Evolutionary conservation across 2,329 filamentous ascomycete species (phyloP).

Genomic region (Capronia coronata): DNA sequence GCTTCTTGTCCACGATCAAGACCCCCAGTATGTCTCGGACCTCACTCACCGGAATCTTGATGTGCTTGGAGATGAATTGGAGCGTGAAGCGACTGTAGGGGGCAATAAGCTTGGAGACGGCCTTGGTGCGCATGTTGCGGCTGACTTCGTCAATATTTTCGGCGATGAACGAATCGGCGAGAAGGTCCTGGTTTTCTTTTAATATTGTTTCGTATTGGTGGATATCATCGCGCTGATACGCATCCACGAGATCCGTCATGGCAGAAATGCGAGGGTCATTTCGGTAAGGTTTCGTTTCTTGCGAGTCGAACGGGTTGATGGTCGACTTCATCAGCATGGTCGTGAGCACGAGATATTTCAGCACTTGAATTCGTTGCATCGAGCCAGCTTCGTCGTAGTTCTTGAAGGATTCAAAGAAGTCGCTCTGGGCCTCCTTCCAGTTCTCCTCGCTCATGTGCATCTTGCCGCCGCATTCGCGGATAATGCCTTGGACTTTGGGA

Average conservation of each 20-base stretch:
- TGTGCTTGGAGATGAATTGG: conserved; percentile 76
- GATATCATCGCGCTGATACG: conserved; percentile 93
- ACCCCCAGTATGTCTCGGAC: conserved; percentile 95
- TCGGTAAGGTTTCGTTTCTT: conserved; percentile 97
- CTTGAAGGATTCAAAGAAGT: conserved; percentile 97
- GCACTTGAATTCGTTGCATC: conserved; percentile 88
- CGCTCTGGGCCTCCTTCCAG: conserved; percentile 93
- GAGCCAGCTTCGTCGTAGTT: conserved; percentile 98
- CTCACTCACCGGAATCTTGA: conserved; percentile 77
- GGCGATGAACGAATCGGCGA: conserved; percentile 90
- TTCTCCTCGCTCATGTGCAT: conserved; percentile 99
- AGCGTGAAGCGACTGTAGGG: conserved; percentile 92
- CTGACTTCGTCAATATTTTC: conserved; percentile 99
- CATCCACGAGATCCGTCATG: conserved; percentile 95
- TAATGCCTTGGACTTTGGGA: conserved; percentile 98
- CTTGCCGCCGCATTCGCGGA: conserved; percentile 96
- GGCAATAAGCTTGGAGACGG: conserved; percentile 83
- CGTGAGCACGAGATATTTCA: conserved; percentile 92
- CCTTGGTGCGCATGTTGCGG: conserved; percentile 95
- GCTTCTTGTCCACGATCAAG: conserved; percentile 82
- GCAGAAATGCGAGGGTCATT: conserved; percentile 89
- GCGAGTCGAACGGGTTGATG: conserved; percentile 98
- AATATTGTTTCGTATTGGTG: conserved; percentile 84
- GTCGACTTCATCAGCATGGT: conserved; percentile 98
- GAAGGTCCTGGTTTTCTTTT: conserved; percentile 77